Percentiles rank a stretch among this genome's conserved stretches.
Evolutionary conservation across 2,329 filamentous ascomycete species (phyloP).

Genomic region (Xylariomycetidae sp.): DNA sequence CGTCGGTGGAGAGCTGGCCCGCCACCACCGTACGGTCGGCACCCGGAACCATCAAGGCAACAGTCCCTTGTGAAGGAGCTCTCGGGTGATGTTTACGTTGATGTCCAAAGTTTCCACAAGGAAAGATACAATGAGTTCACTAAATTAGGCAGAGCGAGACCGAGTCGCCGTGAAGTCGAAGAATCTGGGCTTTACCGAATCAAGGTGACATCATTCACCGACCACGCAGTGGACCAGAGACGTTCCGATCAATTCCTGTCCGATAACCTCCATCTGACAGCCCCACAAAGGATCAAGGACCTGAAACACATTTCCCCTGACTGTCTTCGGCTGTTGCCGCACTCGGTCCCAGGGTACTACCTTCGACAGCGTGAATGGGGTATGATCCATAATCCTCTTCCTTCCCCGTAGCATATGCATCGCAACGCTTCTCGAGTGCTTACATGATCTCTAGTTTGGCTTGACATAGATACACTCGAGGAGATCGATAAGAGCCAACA

Average conservation of each 20-base stretch:
- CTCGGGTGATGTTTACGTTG: too few relatives aligned
- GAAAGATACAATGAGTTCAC: slow-evolving; percentile 1
- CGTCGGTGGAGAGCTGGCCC: too few relatives aligned
- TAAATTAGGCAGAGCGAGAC: neutral
- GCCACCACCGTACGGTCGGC: too few relatives aligned
- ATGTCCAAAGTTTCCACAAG: too few relatives aligned
- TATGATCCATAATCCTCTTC: neutral
- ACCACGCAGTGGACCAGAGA: neutral
- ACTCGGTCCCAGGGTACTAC: neutral
- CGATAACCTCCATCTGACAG: neutral
- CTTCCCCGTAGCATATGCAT: too few relatives aligned
- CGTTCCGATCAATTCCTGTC: neutral
- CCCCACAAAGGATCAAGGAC: neutral
- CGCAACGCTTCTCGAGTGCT: too few relatives aligned
- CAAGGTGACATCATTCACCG: neutral
- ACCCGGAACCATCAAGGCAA: too few relatives aligned
- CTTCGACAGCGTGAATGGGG: slow-evolving; percentile 1
- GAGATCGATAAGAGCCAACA: slow-evolving; percentile 1
- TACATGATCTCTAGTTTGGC: too few relatives aligned
- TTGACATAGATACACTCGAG: slow-evolving; percentile 1
- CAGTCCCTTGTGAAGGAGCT: too few relatives aligned
- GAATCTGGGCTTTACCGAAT: neutral
- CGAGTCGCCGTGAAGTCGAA: neutral
- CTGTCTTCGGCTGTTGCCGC: neutral
- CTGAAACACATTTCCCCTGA: neutral